These are phyloP conservation scores for Theobroma grandiflorum DNA, from an alignment of 441 rosid species.

Conservation along the genomic window DNA sequence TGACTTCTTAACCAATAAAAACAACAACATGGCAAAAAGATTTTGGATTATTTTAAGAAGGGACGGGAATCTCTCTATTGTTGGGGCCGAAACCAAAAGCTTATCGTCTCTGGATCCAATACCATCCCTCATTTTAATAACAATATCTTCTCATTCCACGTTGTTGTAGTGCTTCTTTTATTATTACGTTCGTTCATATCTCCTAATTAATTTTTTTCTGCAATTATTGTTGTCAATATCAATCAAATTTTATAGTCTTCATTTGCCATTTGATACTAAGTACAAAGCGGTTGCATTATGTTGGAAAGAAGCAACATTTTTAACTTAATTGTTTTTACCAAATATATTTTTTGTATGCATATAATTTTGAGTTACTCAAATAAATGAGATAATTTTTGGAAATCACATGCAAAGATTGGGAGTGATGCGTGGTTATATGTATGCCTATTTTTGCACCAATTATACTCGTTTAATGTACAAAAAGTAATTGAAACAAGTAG, in stretches of 20 bases:
- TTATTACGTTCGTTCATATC: background rate
- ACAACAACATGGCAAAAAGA: background rate
- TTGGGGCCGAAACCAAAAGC: slow-evolving; percentile 28
- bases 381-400: background rate
- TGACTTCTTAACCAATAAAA: slow-evolving; percentile 27
- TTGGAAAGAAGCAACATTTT: slow-evolving; percentile 14
- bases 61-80: slow-evolving; percentile 35
- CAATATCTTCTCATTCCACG: slow-evolving; percentile 43
- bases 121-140: slow-evolving; percentile 23
- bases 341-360: too few relatives aligned
- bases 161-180: slow-evolving; percentile 25
- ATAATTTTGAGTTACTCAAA: too few relatives aligned
- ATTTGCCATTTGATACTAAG: background rate
- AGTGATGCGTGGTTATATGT: background rate
- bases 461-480: too few relatives aligned
- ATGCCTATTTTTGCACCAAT: background rate
- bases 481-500: background rate
- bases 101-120: slow-evolving; percentile 47
- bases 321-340: background rate
- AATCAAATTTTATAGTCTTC: background rate
- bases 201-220: background rate
- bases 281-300: slow-evolving; percentile 12
- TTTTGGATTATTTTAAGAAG: background rate
- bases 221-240: slow-evolving; percentile 34
- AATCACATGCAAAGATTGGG: background rate